A percentile compares a stretch with the other conserved stretches of the same genome.
phyloP scores from a whole-genome alignment of 176 grass and related monocot species.

The Ananas comosus region DNA sequence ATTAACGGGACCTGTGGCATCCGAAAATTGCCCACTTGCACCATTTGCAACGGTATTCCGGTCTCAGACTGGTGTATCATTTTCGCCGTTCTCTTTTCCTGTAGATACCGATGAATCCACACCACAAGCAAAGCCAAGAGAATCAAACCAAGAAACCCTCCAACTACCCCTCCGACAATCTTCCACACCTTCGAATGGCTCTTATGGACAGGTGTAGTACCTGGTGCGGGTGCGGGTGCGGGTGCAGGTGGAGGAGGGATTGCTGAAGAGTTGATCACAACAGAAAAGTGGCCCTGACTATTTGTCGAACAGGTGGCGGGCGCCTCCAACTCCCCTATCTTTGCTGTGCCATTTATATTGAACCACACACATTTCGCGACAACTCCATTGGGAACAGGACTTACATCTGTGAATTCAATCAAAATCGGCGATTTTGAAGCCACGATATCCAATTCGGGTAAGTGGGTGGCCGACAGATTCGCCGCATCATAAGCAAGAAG shows the following conservation, averaged over 20 bases:
- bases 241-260: slow-evolving; percentile 41
- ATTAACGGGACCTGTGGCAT: slow-evolving; percentile 51
- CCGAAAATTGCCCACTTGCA: slow-evolving; percentile 54
- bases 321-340: slow-evolving; percentile 45
- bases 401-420: slow-evolving; percentile 38
- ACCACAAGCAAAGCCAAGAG: slow-evolving; percentile 42
- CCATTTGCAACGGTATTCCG: slow-evolving; percentile 58
- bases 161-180: slow-evolving; percentile 43
- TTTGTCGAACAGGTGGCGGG: slow-evolving; percentile 33
- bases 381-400: slow-evolving; percentile 6
- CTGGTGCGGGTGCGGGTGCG: neutral
- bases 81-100: slow-evolving; percentile 32
- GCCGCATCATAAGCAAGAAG: slow-evolving; percentile 71
- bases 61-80: slow-evolving; percentile 61
- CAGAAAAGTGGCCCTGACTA: slow-evolving; percentile 63
- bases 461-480: slow-evolving; percentile 41
- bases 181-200: slow-evolving; percentile 55
- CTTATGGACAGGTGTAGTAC: slow-evolving; percentile 24
- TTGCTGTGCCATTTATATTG: slow-evolving; percentile 35
- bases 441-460: slow-evolving; percentile 42
- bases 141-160: slow-evolving; percentile 27
- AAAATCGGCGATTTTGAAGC: slow-evolving; percentile 32
- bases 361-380: slow-evolving; percentile 62
- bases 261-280: slow-evolving; percentile 67
- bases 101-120: slow-evolving; percentile 32